A percentile compares a stretch with the other conserved stretches of the same genome.
These are phyloP conservation scores for Thelonectria blattea DNA, from an alignment of 2,329 filamentous ascomycete genomes.

Conservation along the genomic window DNA sequence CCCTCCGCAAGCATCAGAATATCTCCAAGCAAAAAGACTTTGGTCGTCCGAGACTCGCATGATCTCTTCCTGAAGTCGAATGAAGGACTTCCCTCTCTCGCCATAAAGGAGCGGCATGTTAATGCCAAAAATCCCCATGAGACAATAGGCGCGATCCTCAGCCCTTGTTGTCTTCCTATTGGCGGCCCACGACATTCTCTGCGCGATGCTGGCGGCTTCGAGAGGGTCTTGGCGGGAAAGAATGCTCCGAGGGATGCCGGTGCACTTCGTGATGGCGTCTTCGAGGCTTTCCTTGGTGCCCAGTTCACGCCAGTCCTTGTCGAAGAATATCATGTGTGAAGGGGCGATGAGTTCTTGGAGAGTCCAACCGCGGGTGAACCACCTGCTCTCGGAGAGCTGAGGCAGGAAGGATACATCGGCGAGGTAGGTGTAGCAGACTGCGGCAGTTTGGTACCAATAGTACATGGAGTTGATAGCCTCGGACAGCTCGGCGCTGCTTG, in stretches of 20 bases:
- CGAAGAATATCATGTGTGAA: background rate
- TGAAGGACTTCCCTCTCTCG: constrained; percentile 34
- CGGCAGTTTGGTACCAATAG: background rate
- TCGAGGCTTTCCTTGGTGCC: background rate
- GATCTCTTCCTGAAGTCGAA: constrained; percentile 41
- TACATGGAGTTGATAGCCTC: background rate
- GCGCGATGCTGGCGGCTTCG: background rate
- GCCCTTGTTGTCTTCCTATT: constrained; percentile 31
- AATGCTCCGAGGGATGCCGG: background rate
- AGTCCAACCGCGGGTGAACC: background rate
- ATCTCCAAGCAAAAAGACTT: background rate
- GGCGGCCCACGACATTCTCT: constrained; percentile 41
- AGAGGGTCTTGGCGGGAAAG: background rate
- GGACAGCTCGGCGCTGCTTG: background rate
- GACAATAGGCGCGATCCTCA: constrained; percentile 40
- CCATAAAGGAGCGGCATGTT: constrained; percentile 42
- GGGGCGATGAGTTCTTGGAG: background rate
- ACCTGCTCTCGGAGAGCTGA: background rate
- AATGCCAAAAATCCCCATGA: constrained; percentile 40
- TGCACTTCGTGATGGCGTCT: background rate
- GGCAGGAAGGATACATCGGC: background rate
- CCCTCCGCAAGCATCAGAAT: accelerated
- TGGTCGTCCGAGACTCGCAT: constrained; percentile 15
- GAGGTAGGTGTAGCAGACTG: background rate
- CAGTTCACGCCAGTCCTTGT: background rate